Base-by-base conservation (phyloP, 192 early-diverging fungal genomes). In the Kickxella alabastrina region DNA sequence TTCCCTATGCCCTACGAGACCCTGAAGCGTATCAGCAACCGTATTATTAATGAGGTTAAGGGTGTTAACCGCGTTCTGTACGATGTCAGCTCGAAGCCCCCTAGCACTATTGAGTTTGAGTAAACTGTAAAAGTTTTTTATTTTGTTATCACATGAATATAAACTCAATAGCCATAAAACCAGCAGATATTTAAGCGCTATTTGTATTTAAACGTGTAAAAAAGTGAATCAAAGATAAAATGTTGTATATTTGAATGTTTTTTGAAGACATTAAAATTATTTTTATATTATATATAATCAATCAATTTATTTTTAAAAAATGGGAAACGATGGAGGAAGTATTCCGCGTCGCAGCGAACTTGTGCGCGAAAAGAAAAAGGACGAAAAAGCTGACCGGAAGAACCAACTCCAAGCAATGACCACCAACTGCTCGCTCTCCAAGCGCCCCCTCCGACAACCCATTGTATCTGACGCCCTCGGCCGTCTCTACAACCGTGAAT, bases 21-120 rank as follows among this genome's bases (percentile, higher is more conserved):
- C 8, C 77, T 98, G 42, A 97, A 97, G 82, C 81, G 76, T 47
- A 99, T 99, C 59, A 88, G 84, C 66, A 92, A 84, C 68, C 79
- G 93, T 50, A 99, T 99, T 67, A 97, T 95, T 79, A 99, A 99
- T 61, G 96, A 99, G 79, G 93, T 99, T 52, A 81, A 91, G 57
- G 96, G 96, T 35, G 93, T 98, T 41, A 98, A 98, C 81, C 86
- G 96, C 31, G 92, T 95, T 29, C 85, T 98, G 53, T 96, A 96
- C 65, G 95, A 98, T 65, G 86, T 98, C 65, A 90, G 87, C 62
- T 91, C 89, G 50, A 98, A 98, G 81, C 95, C 95, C 43, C 95
- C 95, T 39, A 93, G 92, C 59, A 98, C 95, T 50, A 96, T 98
- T 76, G 95, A 98, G 81, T 92, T 89, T 82, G 92, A 95, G 77